A percentile compares a stretch with the other conserved stretches of the same genome.
These are phyloP conservation scores for Usnea hakonensis DNA, from an alignment of 495 filamentous ascomycete genomes.

Conservation along the genomic window DNA sequence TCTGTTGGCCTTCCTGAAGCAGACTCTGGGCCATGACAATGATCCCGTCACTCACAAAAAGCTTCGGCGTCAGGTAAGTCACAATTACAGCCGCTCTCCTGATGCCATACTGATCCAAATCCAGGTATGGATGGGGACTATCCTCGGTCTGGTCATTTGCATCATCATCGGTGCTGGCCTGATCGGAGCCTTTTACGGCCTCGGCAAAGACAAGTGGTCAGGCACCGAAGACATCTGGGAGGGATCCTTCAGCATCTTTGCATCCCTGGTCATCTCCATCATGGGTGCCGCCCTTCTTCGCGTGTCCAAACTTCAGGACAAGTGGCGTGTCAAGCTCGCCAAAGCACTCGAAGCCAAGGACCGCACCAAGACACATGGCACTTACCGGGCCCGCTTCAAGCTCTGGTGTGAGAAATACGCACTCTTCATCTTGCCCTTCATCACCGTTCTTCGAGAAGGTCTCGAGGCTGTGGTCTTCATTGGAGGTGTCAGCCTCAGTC, in stretches of 20 bases:
- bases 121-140: constrained; percentile 66
- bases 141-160: constrained; percentile 56
- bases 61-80: constrained; percentile 59
- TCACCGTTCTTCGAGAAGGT: constrained; percentile 77
- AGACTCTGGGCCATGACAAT: constrained; percentile 55
- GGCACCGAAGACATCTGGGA: constrained; percentile 69
- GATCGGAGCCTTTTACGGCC: constrained; percentile 72
- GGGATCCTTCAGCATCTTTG: constrained; percentile 62
- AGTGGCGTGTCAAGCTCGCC: constrained; percentile 75
- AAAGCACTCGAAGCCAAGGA: constrained; percentile 51
- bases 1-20: constrained; percentile 72
- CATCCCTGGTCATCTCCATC: constrained; percentile 67
- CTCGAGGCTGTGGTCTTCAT: constrained; percentile 77
- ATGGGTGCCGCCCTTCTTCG: constrained; percentile 72
- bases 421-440: constrained; percentile 75
- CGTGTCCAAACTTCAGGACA: constrained; percentile 77
- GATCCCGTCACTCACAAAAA: constrained; percentile 55
- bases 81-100: not conserved
- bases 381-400: constrained; percentile 42
- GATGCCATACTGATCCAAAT: not conserved
- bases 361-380: constrained; percentile 24
- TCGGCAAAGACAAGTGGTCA: constrained; percentile 58
- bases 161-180: constrained; percentile 61
- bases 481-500: constrained; percentile 68
- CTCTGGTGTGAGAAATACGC: constrained; percentile 64